Evolutionary conservation across 495 filamentous ascomycete genomes (phyloP).

Genomic region (Elasticomyces elasticus): DNA sequence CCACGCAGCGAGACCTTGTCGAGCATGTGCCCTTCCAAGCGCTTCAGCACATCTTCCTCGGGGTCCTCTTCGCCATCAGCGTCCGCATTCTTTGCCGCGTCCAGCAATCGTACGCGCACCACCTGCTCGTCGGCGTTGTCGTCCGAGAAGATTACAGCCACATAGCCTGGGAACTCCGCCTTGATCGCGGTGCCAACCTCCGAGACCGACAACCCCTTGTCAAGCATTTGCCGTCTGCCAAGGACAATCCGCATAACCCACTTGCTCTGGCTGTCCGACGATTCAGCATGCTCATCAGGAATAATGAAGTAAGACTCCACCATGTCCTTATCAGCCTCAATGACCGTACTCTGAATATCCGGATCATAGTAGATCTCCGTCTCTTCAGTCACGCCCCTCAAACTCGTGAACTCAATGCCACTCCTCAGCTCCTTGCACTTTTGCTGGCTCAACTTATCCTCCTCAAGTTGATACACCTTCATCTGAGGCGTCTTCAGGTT

Average conservation of each 20-base stretch:
- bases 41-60: slow-evolving; percentile 82
- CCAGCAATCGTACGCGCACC: slow-evolving; percentile 80
- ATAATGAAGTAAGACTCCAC: slow-evolving; percentile 96
- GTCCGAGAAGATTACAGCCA: slow-evolving; percentile 92
- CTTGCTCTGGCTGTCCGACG: slow-evolving; percentile 69
- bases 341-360: slow-evolving; percentile 71
- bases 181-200: slow-evolving; percentile 88
- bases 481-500: slow-evolving; percentile 99
- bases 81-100: slow-evolving; percentile 48
- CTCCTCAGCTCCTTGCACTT: slow-evolving; percentile 77
- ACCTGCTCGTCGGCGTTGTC: slow-evolving; percentile 95
- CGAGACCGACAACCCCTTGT: slow-evolving; percentile 84
- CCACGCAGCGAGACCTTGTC: slow-evolving; percentile 84
- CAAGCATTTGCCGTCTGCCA: slow-evolving; percentile 82
- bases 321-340: slow-evolving; percentile 82
- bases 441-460: slow-evolving; percentile 53
- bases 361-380: slow-evolving; percentile 98
- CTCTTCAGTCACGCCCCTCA: slow-evolving; percentile 79
- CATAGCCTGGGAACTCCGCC: slow-evolving; percentile 71
- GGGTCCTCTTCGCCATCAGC: slow-evolving; percentile 74
- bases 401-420: slow-evolving; percentile 85
- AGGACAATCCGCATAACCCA: slow-evolving; percentile 95
- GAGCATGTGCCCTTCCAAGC: slow-evolving; percentile 78
- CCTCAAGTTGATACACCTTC: slow-evolving; percentile 72
- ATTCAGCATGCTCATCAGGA: slow-evolving; percentile 66